These are phyloP conservation scores for Populus alba DNA, from an alignment of 345 rosid species.

Conservation along the genomic window DNA sequence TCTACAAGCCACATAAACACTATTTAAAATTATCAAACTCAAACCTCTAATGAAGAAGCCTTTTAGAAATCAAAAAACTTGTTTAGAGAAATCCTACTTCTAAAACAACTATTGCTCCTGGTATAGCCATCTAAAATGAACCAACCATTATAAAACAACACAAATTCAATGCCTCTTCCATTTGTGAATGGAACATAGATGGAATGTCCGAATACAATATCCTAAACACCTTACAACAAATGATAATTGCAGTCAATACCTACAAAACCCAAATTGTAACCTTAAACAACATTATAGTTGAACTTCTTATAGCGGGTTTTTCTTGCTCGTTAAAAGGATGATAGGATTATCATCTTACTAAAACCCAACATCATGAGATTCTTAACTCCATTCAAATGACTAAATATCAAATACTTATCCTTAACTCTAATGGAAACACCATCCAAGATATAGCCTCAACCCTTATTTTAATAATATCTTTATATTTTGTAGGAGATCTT, in stretches of 20 bases:
- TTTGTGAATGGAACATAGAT: background rate
- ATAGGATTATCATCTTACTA: background rate
- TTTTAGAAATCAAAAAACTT: no score
- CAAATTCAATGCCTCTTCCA: background rate
- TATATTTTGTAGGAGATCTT: no score
- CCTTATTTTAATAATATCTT: no score
- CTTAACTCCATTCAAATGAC: background rate
- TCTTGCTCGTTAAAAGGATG: background rate
- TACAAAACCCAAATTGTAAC: background rate
- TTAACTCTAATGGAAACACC: no score
- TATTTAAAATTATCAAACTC: no score
- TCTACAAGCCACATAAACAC: no score
- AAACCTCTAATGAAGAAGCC: no score
- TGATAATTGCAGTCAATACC: background rate
- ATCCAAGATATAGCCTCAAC: no score
- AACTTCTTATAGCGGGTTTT: background rate
- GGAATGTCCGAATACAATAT: background rate
- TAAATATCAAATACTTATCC: background rate
- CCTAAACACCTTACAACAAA: background rate
- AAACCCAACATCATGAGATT: background rate
- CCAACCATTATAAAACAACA: no score
- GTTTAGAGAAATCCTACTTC: no score
- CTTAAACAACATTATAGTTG: background rate
- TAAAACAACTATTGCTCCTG: no score
- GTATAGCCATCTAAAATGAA: no score